Base-by-base conservation (phyloP, 192 early-diverging fungal species). In the Umbelopsis sp. region DNA sequence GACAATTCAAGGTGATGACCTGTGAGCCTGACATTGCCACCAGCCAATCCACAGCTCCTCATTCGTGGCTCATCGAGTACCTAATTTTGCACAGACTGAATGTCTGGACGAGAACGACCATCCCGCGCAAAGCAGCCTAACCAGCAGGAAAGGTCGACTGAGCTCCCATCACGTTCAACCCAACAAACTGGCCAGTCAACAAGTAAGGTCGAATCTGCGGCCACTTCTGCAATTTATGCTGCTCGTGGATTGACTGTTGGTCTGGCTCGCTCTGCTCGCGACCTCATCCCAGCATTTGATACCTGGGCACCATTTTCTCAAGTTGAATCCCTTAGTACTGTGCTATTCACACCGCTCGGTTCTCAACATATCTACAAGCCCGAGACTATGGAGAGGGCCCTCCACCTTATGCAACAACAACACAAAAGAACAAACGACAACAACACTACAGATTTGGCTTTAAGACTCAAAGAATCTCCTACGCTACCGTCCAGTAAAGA, bases 301-400 rank as follows among this genome's bases (percentile, higher is more conserved):
- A 53, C 50, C 26, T 67, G 73, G 45, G 50, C 70, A 3, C 71
- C 74, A 20, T 44, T 74, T 1, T 22, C 70, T 20, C 75, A 81
- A 26, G 43, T 81, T 7, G 79, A 81, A 44, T 81, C 79, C 4
- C 68, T 81, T 5, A 69, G 71, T 0, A 74, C 81, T 26, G 81
- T 88, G 1, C 77, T 88, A 38, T 88, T 88, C 45, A 82, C 82
- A 21, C 87, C 87, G 10, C 51, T 88, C 12, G 80, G 84, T 1
- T 77, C 78, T 4, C 83, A 86, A 62, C 81, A 81, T 1, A 81
- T 85, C 20, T 83, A 75, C 53, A 83, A 82, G 24, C 80, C 82
- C 1, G 85, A 88, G 21, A 76, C 85, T 34, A 86, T 82, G 71
- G 81, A 73, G 11, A 83, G 79, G 75, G 87, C 84, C 1, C 71